phyloP scores from a whole-genome alignment of 73 alveolate species.

The Durusdinium trenchii region DNA sequence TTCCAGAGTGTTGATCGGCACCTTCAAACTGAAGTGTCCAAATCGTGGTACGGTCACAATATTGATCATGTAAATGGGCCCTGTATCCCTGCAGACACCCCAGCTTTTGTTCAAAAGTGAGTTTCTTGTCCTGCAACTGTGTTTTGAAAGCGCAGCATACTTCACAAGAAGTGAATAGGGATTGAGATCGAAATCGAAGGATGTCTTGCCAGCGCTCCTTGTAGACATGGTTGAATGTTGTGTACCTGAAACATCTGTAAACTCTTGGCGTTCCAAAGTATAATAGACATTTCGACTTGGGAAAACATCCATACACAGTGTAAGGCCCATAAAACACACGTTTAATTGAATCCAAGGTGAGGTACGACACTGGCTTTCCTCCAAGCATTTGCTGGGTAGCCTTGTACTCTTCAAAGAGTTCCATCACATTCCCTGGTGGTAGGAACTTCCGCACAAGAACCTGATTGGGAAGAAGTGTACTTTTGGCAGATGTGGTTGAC shows the following conservation, averaged over 20 bases:
- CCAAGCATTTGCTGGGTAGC: neutral
- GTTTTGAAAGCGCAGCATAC: neutral
- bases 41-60: neutral
- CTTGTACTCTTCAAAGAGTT: neutral
- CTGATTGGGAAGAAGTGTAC: neutral
- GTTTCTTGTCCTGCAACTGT: neutral
- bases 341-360: no score
- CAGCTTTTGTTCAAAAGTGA: neutral
- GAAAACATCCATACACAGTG: no score
- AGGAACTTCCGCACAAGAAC: neutral
- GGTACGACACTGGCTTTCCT: neutral
- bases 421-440: slow-evolving; percentile 5
- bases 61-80: neutral
- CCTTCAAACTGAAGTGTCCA: neutral
- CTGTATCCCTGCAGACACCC: neutral
- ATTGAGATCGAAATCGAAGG: neutral
- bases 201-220: neutral
- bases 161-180: neutral
- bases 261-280: no score
- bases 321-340: no score
- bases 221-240: neutral
- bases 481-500: neutral
- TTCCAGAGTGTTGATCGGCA: neutral
- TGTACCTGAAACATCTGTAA: slow-evolving; percentile 8
- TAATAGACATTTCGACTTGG: no score